phyloP scores from a whole-genome alignment of 805 yeast species.

The Yarrowia osloensis region DNA sequence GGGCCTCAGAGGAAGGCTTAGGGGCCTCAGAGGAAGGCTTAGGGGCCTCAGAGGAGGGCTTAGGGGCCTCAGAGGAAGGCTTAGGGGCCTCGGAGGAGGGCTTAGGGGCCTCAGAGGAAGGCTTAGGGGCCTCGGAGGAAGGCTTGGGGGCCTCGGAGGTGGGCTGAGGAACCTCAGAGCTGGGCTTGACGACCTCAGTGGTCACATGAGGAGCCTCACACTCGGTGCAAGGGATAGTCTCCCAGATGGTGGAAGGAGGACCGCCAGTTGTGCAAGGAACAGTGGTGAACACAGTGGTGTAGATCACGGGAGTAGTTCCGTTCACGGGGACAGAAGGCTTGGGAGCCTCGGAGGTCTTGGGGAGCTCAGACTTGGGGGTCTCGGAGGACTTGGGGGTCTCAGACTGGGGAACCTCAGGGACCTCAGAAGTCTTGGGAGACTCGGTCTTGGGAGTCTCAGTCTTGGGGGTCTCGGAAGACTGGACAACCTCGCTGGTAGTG shows the following conservation, averaged over 20 bases:
- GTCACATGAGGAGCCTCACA: constrained; percentile 2
- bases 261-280: constrained; percentile 25
- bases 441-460: constrained; percentile 9
- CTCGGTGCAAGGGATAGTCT: constrained; percentile 19
- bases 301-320: neutral
- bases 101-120: neutral
- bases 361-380: neutral
- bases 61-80: neutral
- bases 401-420: neutral
- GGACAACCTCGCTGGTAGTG: neutral
- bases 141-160: neutral
- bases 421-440: neutral
- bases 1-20: neutral
- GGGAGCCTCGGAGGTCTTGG: neutral
- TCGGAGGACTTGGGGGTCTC: neutral
- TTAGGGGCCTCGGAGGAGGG: neutral
- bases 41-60: neutral
- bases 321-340: neutral
- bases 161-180: neutral
- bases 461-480: constrained; percentile 1
- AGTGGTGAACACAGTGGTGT: constrained; percentile 14
- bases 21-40: neutral
- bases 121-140: neutral
- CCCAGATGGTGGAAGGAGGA: constrained; percentile 11
- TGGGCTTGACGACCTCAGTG: neutral